Conservation (phyloP, 805 yeast species). For the Gaillardinia entomophila region DNA sequence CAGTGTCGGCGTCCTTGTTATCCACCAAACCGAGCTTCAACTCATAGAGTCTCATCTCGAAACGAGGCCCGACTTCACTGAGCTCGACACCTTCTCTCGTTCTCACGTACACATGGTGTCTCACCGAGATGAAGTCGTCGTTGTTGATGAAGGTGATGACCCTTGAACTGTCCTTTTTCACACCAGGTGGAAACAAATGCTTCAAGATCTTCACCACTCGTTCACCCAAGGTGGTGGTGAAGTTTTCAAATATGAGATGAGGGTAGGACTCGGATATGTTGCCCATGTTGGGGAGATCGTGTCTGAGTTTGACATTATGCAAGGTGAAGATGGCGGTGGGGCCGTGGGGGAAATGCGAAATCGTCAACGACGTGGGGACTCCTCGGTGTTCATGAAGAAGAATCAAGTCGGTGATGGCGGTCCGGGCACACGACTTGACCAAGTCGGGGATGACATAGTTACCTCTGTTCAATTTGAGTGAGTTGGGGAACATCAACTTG, state of each 20-base stretch:
- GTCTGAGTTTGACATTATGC: conserved; percentile 91
- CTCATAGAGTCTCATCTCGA: conserved; percentile 92
- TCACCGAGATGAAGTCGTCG: conserved; percentile 87
- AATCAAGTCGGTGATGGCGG: conserved; percentile 79
- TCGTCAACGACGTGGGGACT: conserved; percentile 89
- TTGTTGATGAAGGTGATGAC: conserved; percentile 89
- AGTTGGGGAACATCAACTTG: conserved; percentile 81
- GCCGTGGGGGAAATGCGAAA: conserved; percentile 96
- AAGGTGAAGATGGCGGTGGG: conserved; percentile 93
- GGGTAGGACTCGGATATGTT: conserved; percentile 91
- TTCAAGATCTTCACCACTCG: conserved; percentile 76
- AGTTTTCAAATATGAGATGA: conserved; percentile 88
- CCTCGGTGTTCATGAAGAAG: conserved; percentile 96
- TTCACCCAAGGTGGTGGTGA: conserved; percentile 72
- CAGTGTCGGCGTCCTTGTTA: conserved; percentile 95
- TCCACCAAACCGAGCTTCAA: conserved; percentile 85
- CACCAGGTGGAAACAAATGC: conserved; percentile 96
- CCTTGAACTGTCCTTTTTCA: conserved; percentile 79
- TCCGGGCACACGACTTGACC: conserved; percentile 74
- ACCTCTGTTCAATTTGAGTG: conserved; percentile 90
- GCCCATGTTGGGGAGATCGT: conserved; percentile 81
- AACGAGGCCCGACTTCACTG: conserved; percentile 97
- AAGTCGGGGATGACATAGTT: conserved; percentile 79
- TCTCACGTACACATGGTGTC: conserved; percentile 91
- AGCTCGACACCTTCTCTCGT: conserved; percentile 86